Conservation (phyloP, 2,329 filamentous ascomycete genomes). For the Paecilomyces formosus region DNA sequence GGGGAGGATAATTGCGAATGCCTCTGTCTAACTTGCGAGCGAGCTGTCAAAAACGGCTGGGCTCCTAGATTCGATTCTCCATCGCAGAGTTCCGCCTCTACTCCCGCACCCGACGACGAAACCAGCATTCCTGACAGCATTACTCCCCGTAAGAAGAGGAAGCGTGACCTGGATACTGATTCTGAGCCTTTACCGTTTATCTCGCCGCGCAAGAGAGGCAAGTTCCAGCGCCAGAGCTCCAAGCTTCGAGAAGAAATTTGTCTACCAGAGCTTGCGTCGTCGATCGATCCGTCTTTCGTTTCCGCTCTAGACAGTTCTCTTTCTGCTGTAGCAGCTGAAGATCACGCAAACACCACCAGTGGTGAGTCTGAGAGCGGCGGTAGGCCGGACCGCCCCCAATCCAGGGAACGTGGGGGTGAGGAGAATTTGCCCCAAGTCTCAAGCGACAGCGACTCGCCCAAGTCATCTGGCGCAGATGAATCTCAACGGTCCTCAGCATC, state of each 20-base stretch:
- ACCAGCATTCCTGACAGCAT: conserved; percentile 8
- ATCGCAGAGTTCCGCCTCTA: conserved; percentile 25
- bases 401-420: conserved; percentile 3
- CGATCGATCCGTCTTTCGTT: conserved; percentile 10
- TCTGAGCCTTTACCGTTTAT: conserved; percentile 16
- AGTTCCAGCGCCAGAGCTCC: conserved; percentile 26
- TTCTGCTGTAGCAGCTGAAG: not conserved
- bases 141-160: conserved; percentile 20
- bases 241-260: conserved; percentile 31
- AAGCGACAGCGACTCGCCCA: conserved; percentile 18
- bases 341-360: not conserved
- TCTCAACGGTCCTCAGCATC: conserved; percentile 27
- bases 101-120: conserved; percentile 22
- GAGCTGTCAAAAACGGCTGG: conserved; percentile 73
- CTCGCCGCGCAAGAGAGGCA: conserved; percentile 25
- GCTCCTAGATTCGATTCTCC: conserved; percentile 39
- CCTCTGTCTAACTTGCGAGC: conserved; percentile 81
- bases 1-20: conserved; percentile 93
- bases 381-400: not conserved
- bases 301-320: conserved; percentile 1
- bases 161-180: conserved; percentile 18
- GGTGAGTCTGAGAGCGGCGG: not conserved
- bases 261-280: conserved; percentile 19
- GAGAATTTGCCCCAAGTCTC: conserved; percentile 4
- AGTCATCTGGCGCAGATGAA: conserved; percentile 20